These are phyloP conservation scores for Cucumis melo DNA, from an alignment of 306 rosid species.

Conservation along the genomic window DNA sequence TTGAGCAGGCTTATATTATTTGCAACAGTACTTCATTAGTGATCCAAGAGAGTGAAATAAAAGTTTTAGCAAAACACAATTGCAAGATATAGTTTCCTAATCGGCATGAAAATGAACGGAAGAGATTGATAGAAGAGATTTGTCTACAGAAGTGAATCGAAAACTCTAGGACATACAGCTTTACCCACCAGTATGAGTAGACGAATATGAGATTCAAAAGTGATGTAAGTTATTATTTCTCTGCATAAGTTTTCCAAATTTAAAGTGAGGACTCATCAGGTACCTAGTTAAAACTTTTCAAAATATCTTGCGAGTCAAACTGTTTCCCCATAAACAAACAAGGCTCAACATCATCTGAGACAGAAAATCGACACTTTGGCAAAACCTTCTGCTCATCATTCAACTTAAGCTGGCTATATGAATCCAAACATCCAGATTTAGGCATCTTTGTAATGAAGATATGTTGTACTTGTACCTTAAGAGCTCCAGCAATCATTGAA, in stretches of 20 bases:
- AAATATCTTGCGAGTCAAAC: not conserved
- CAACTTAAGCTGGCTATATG: not conserved
- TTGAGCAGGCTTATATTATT: not conserved
- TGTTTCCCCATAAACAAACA: not conserved
- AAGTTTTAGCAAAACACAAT: not conserved
- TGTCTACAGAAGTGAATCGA: not conserved
- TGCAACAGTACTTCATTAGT: not conserved
- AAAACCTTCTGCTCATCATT: constrained; percentile 5
- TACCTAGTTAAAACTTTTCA: not conserved
- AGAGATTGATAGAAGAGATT: not conserved
- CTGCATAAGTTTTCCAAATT: not conserved
- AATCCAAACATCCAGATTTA: constrained; percentile 5
- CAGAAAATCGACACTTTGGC: not conserved
- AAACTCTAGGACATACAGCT: not conserved
- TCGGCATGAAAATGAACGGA: not conserved
- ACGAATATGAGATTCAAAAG: not conserved
- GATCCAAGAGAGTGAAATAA: not conserved
- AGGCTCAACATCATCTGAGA: not conserved
- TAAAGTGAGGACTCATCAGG: not conserved
- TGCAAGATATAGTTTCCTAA: not conserved
- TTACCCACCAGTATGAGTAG: not conserved
- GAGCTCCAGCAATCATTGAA: constrained; percentile 42
- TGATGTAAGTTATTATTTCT: not conserved
- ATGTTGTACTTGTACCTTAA: constrained; percentile 35
- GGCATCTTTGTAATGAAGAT: not conserved